Evolutionary conservation across 73 alveolate species (phyloP).

Genomic region (Symbiodinium pilosum): DNA sequence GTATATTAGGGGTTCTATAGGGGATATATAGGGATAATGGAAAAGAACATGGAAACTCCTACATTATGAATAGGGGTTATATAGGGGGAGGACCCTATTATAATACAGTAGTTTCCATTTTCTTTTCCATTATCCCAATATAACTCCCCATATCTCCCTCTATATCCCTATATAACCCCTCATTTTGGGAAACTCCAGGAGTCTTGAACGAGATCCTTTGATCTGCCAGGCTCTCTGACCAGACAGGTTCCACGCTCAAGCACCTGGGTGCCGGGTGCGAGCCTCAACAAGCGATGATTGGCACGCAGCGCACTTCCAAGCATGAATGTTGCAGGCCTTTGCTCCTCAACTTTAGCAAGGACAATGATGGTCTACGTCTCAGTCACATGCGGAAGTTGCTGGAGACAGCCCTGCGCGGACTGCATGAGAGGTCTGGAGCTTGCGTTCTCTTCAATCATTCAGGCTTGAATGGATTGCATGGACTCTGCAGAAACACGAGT

Average conservation of each 20-base stretch:
- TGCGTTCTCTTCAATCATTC: constrained; percentile 80
- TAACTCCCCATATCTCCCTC: too few relatives aligned
- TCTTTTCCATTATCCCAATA: neutral
- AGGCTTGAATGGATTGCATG: neutral
- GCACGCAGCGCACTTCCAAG: too few relatives aligned
- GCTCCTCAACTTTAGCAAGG: constrained; percentile 46
- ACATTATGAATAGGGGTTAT: too few relatives aligned
- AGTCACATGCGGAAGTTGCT: neutral
- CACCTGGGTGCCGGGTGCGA: constrained; percentile 54
- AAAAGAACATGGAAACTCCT: too few relatives aligned
- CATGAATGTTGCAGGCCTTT: constrained; percentile 13
- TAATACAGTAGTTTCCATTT: too few relatives aligned
- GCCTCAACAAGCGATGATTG: neutral
- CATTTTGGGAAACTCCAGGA: too few relatives aligned
- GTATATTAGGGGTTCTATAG: too few relatives aligned
- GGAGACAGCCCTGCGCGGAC: neutral
- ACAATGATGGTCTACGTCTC: constrained; percentile 43
- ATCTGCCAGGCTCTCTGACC: constrained; percentile 37
- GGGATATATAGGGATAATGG: too few relatives aligned
- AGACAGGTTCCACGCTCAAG: constrained; percentile 78
- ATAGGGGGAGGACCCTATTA: too few relatives aligned
- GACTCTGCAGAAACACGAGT: too few relatives aligned
- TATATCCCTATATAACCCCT: too few relatives aligned
- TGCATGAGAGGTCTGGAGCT: constrained; percentile 52
- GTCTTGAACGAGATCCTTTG: too few relatives aligned